Base-by-base conservation (phyloP, 768 basidiomycete genomes). In the Mycena kentingensis region DNA sequence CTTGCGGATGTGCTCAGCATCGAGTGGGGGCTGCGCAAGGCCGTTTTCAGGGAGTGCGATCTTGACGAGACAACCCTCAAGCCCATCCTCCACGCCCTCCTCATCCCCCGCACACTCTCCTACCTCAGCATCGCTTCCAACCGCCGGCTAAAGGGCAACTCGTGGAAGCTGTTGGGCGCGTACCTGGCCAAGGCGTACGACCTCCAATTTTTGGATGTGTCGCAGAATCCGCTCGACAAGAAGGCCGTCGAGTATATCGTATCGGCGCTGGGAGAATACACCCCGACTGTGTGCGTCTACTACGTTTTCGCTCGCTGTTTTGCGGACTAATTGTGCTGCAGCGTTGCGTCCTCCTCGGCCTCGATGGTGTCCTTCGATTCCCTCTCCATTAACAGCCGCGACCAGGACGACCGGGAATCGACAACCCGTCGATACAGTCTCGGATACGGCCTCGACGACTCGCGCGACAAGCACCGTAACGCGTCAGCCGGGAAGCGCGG, bases 1-100 rank as follows among this genome's bases (percentile, higher is more conserved):
- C 77, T 99, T 16, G 88, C 96, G 0, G 96, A 98, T 69, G 84
- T 97, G 13, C 84, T 98, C 57, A 83, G 84, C 7, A 87, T 97
- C 51, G 93, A 98, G 68, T 98, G 94, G 90, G 95, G 94, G 0
- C 73, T 97, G 18, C 77, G 88, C 24, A 95, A 93, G 62, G 74
- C 96, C 19, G 85, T 88, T 0, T 79, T 97, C 49, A 83, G 90
- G 35, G 88, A 90, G 65, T 98, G 94, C 62, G 85, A 94, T 60
- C 68, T 98, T 19, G 92, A 94, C 58, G 89, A 93, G 46, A 77
- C 79, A 90, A 81, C 82, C 38, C 68, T 98, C 43, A 98, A 97
- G 73, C 89, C 90, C 2, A 84, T 98, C 10, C 73, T 98, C 1
- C 95, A 98, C 65, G 84, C 94, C 0, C 79, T 98, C 0, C 80